A percentile compares a stretch with the other conserved stretches of the same genome.
These are phyloP conservation scores for Rhodotorula graminis DNA, from an alignment of 768 basidiomycete species.

Conservation along the genomic window DNA sequence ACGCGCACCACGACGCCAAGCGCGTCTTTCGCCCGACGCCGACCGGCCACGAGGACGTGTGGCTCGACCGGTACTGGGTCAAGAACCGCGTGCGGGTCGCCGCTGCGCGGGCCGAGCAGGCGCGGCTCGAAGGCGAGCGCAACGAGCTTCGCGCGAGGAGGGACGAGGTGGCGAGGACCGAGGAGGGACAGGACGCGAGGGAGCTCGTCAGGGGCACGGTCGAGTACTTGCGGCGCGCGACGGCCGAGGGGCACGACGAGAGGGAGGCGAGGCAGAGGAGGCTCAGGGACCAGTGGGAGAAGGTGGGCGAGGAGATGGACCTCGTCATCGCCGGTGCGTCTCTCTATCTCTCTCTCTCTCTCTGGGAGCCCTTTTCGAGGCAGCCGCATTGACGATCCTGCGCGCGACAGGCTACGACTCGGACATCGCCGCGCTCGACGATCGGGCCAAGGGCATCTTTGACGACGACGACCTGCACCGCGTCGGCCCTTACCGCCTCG, in stretches of 20 bases:
- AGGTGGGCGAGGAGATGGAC: constrained; percentile 3
- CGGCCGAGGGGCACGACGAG: not conserved
- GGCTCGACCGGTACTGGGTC: constrained; percentile 29
- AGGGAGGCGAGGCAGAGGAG: constrained; percentile 5
- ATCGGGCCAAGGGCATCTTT: not conserved
- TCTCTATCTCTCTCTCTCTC: too few relatives aligned
- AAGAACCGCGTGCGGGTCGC: not conserved
- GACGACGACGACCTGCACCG: not conserved
- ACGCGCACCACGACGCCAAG: too few relatives aligned
- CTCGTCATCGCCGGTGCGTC: not conserved
- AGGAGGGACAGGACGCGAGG: constrained; percentile 11
- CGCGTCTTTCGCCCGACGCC: not conserved
- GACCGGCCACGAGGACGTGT: not conserved
- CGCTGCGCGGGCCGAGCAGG: not conserved
- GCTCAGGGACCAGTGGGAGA: constrained; percentile 13
- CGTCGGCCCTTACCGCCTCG: constrained; percentile 17
- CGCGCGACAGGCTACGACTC: constrained; percentile 4
- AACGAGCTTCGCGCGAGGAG: not conserved
- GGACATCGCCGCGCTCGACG: not conserved
- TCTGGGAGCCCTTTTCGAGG: too few relatives aligned
- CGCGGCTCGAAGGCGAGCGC: not conserved
- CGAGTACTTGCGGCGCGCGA: constrained; percentile 1
- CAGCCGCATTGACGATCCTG: not conserved
- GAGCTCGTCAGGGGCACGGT: constrained; percentile 7
- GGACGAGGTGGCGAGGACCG: not conserved